These are phyloP conservation scores for Chernovozyma sophiae-reginae DNA, from an alignment of 1,139 yeast genomes.

Conservation along the genomic window DNA sequence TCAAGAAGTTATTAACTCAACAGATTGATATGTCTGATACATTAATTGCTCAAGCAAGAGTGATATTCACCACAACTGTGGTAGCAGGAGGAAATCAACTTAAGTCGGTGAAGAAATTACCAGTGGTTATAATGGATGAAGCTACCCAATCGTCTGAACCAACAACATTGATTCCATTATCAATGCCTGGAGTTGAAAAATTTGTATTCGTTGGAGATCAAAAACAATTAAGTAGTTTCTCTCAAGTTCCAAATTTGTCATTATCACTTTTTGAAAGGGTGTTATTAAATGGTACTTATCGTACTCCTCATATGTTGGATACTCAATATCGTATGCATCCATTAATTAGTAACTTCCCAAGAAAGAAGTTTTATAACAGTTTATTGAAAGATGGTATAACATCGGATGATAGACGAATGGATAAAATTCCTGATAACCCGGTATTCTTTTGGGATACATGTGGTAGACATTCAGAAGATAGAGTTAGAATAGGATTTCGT, in stretches of 20 bases:
- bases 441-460: slow-evolving; percentile 53
- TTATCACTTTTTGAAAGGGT: slow-evolving; percentile 59
- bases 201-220: slow-evolving; percentile 75
- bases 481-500: slow-evolving; percentile 42
- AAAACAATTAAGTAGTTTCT: slow-evolving; percentile 59
- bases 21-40: slow-evolving; percentile 43
- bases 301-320: slow-evolving; percentile 62
- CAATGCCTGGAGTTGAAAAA: slow-evolving; percentile 63
- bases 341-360: slow-evolving; percentile 71
- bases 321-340: slow-evolving; percentile 92
- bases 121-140: slow-evolving; percentile 62
- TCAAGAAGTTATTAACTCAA: slow-evolving; percentile 44
- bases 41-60: slow-evolving; percentile 60
- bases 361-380: slow-evolving; percentile 51
- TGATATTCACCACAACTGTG: slow-evolving; percentile 67
- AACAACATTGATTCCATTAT: slow-evolving; percentile 62
- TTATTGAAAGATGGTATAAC: slow-evolving; percentile 58
- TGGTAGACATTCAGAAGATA: slow-evolving; percentile 37
- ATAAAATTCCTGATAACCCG: slow-evolving; percentile 40
- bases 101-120: slow-evolving; percentile 51
- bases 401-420: slow-evolving; percentile 40
- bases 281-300: slow-evolving; percentile 51
- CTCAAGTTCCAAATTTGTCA: slow-evolving; percentile 59
- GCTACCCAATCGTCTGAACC: slow-evolving; percentile 73
- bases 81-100: slow-evolving; percentile 66